Conservation (phyloP, 306 rosid species). For the Vachellia collinsii region DNA sequence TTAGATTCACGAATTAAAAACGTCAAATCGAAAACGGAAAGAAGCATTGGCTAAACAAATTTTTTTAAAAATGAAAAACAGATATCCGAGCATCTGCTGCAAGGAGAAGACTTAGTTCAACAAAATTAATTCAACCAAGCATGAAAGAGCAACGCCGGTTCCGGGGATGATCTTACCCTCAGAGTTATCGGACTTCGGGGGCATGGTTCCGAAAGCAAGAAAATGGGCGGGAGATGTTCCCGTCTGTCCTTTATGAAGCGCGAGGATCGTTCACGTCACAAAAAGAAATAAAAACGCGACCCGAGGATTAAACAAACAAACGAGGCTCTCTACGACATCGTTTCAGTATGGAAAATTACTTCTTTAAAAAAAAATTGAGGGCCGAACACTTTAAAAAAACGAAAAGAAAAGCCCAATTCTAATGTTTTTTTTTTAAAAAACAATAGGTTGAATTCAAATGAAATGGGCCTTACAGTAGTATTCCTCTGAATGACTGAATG, state of each 20-base stretch:
- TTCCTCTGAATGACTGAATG: background rate
- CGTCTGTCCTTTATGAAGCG: slow-evolving; percentile 7
- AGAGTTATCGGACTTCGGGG: slow-evolving; percentile 78
- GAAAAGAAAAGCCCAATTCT: background rate
- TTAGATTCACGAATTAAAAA: slow-evolving; percentile 4
- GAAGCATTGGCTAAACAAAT: background rate
- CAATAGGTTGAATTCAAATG: background rate
- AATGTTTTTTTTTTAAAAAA: background rate
- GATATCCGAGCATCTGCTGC: background rate
- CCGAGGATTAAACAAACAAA: background rate
- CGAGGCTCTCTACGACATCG: slow-evolving; percentile 4
- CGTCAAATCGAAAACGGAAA: slow-evolving; percentile 1
- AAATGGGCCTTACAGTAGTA: background rate
- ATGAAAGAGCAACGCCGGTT: background rate
- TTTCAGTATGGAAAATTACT: background rate
- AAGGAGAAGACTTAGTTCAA: background rate
- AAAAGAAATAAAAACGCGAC: background rate
- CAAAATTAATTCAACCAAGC: background rate
- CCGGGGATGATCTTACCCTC: slow-evolving; percentile 52
- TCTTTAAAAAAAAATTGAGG: background rate
- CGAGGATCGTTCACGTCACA: background rate
- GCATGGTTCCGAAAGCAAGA: slow-evolving; percentile 56
- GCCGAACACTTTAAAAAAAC: background rate
- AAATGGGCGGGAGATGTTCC: slow-evolving; percentile 71
- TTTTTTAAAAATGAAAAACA: background rate